phyloP scores from a whole-genome alignment of 2,329 filamentous ascomycete genomes.

The Ceratocystis eucalypticola region DNA sequence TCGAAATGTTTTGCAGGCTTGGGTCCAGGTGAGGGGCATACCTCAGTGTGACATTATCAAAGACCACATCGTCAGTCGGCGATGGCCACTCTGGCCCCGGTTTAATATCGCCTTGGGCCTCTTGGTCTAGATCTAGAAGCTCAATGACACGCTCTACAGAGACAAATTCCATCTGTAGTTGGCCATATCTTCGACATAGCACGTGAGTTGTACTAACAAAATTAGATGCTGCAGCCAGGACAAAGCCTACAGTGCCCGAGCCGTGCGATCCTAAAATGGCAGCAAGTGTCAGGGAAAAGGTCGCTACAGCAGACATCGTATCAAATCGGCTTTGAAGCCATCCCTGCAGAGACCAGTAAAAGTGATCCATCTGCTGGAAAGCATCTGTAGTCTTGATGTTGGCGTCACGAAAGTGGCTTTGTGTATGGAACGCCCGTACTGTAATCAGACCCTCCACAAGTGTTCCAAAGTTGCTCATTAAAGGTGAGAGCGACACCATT shows the following conservation, averaged over 20 bases:
- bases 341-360: slow-evolving; percentile 79
- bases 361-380: slow-evolving; percentile 92
- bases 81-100: slow-evolving; percentile 69
- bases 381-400: slow-evolving; percentile 72
- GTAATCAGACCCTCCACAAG: slow-evolving; percentile 76
- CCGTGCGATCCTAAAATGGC: slow-evolving; percentile 64
- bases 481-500: slow-evolving; percentile 75
- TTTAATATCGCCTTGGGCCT: slow-evolving; percentile 49
- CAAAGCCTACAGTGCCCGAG: slow-evolving; percentile 69
- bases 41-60: slow-evolving; percentile 62
- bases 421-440: slow-evolving; percentile 68
- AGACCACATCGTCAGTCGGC: slow-evolving; percentile 56
- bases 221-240: slow-evolving; percentile 56
- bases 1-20: slow-evolving; percentile 52
- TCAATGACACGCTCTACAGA: slow-evolving; percentile 79
- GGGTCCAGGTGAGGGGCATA: slow-evolving; percentile 69
- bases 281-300: slow-evolving; percentile 57
- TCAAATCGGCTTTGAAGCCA: slow-evolving; percentile 78
- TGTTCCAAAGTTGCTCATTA: slow-evolving; percentile 87
- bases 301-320: slow-evolving; percentile 55
- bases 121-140: slow-evolving; percentile 64
- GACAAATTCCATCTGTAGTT: slow-evolving; percentile 83
- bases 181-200: slow-evolving; percentile 67
- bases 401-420: slow-evolving; percentile 63
- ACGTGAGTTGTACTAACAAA: slow-evolving; percentile 58